These are phyloP conservation scores for Cutaneotrichosporon sp. DNA, from an alignment of 1,284 basidiomycete genomes.

Conservation along the genomic window DNA sequence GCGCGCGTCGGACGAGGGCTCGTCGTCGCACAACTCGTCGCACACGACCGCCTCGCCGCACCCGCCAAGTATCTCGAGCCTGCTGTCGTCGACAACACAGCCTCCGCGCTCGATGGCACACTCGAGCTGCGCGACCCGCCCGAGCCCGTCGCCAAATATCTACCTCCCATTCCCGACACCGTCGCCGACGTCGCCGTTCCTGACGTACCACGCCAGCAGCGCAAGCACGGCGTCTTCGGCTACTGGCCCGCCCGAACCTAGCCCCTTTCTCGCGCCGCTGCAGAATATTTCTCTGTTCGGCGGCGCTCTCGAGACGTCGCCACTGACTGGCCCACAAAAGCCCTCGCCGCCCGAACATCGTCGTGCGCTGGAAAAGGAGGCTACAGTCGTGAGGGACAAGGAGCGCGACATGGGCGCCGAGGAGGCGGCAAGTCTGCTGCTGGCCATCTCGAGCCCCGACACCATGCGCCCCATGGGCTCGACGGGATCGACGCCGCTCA, in stretches of 20 bases:
- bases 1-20: constrained; percentile 57
- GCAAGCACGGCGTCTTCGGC: constrained; percentile 6
- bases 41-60: constrained; percentile 8
- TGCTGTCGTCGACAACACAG: constrained; percentile 9
- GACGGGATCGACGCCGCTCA: constrained; percentile 22
- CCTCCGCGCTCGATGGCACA: constrained; percentile 12
- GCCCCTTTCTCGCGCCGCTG: constrained; percentile 41
- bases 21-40: constrained; percentile 50
- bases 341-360: constrained; percentile 15
- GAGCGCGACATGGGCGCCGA: constrained; percentile 28
- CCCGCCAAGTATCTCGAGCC: constrained; percentile 12
- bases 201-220: constrained; percentile 24
- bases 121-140: constrained; percentile 2
- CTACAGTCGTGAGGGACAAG: neutral
- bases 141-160: constrained; percentile 33
- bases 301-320: constrained; percentile 21
- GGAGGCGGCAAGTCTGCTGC: constrained; percentile 42
- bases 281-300: constrained; percentile 38
- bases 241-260: constrained; percentile 32
- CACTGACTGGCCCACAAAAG: constrained; percentile 21
- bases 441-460: constrained; percentile 43
- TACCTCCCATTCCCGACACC: constrained; percentile 47
- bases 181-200: constrained; percentile 43
- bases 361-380: constrained; percentile 1
- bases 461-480: constrained; percentile 27